phyloP scores from a whole-genome alignment of 2,329 filamentous ascomycete species.

The Colletotrichum costaricense region DNA sequence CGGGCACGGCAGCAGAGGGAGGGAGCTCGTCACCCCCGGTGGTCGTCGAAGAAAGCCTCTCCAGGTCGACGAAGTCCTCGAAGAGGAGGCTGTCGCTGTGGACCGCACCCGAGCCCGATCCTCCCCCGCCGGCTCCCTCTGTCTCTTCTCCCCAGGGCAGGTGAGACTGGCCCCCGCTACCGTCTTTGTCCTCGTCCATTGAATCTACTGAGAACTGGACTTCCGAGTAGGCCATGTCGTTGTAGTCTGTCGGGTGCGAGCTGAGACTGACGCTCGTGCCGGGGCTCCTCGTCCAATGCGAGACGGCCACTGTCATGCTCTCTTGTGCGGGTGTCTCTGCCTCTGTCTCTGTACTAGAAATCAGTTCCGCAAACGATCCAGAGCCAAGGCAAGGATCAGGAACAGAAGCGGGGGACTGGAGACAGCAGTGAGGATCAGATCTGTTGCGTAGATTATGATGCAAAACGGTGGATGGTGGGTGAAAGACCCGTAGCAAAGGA shows the following conservation, averaged over 20 bases:
- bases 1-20: slow-evolving; percentile 24
- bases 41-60: slow-evolving; percentile 32
- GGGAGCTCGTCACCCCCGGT: slow-evolving; percentile 30
- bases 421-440: slow-evolving; percentile 11
- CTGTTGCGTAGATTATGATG: slow-evolving; percentile 9
- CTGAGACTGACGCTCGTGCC: slow-evolving; percentile 28
- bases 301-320: slow-evolving; percentile 35
- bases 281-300: slow-evolving; percentile 35
- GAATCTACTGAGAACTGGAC: slow-evolving; percentile 34
- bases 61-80: slow-evolving; percentile 43
- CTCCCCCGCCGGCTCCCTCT: slow-evolving; percentile 11
- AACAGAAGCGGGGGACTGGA: slow-evolving; percentile 2
- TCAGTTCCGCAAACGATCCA: slow-evolving; percentile 28
- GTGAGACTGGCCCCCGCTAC: slow-evolving; percentile 29
- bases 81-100: slow-evolving; percentile 39
- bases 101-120: slow-evolving; percentile 11
- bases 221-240: slow-evolving; percentile 30
- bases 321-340: slow-evolving; percentile 8
- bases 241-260: slow-evolving; percentile 27
- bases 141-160: slow-evolving; percentile 26
- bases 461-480: slow-evolving; percentile 17
- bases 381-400: slow-evolving; percentile 14
- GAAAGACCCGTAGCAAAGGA: neutral
- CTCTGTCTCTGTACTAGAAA: slow-evolving; percentile 4
- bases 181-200: slow-evolving; percentile 34